Evolutionary conservation across 352 stramenopile genomes (phyloP), one percentile per base, ranked within the genome.

Genomic region (Phytophthora cactorum): DNA sequence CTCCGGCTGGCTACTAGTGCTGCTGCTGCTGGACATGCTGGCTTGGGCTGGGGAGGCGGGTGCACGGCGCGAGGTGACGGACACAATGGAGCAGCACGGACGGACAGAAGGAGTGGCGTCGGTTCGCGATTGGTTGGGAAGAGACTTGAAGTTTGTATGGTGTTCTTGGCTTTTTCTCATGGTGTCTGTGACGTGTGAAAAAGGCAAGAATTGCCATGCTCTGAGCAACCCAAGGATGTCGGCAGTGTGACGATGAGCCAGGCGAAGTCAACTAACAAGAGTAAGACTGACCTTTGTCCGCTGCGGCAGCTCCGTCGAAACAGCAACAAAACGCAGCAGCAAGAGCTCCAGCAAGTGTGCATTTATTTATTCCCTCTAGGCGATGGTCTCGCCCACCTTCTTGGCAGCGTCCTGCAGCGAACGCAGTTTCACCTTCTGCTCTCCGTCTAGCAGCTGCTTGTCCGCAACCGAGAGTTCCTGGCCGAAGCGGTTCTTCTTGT

Each of bases 341-440:
- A 17, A 41, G 10, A 14, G 5, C 9, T 14, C 31, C 31, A 54
- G 28, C 29, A 47, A 32, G 8, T 57, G n/a, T 22, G 10, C 47
- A 31, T 49, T 39, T 10, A 51, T 56, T 45, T 10, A 51, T 56
- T 45, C 32, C 17, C 29, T 49, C 47, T 76, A 85, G 12, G 51
- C 54, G 31, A 92, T 89, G 38, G 75, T 84, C 72, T 93, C 75
- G 44, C 82, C 85, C 14, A 90, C 79, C 11, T 82, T 81, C 59
- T 83, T 88, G 34, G 85, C 87, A 1, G 87, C 85, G 22, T 92
- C 82, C 63, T 89, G 75, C 27, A 95, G 75, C 46, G 86, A 88
- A 22, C 73, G 70, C 5, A 95, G 68, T 62, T 91, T 92, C 38
- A 85, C 65, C 53, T 89, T 76, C 60, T 95, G 87, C 58, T 92